These are phyloP conservation scores for Amesomyces nigricolor DNA, from an alignment of 2,329 filamentous ascomycete genomes.

Conservation along the genomic window DNA sequence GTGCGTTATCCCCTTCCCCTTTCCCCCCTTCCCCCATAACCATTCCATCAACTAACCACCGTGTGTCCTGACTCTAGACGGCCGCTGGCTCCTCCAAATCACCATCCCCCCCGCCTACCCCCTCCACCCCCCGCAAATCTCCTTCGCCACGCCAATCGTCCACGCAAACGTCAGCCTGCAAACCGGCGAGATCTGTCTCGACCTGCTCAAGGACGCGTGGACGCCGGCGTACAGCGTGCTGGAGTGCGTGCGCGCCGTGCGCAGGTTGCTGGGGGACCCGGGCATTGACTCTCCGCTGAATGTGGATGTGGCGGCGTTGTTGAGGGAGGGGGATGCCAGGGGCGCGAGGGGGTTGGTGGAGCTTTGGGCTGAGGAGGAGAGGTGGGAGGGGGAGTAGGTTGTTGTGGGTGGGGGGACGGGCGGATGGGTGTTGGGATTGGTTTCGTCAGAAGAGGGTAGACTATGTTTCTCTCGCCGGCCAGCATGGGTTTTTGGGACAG, in stretches of 20 bases:
- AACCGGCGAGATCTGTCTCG: conserved; percentile 90
- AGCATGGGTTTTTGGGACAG: not conserved
- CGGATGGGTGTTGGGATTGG: not conserved
- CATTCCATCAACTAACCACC: not conserved
- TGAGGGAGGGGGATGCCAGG: conserved; percentile 61
- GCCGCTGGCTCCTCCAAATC: conserved; percentile 79
- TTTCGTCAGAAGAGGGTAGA: too few species aligned
- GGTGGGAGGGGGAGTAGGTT: conserved; percentile 40
- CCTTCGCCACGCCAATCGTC: conserved; percentile 76
- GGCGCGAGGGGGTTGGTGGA: conserved; percentile 66
- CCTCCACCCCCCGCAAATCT: conserved; percentile 66
- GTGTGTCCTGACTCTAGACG: conserved; percentile 39
- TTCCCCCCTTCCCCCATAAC: not conserved
- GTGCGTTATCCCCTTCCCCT: conserved; percentile 32
- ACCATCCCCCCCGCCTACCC: conserved; percentile 74
- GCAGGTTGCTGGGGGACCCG: conserved; percentile 62
- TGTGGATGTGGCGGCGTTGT: conserved; percentile 67
- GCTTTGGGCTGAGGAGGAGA: conserved; percentile 57
- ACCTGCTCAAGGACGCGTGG: conserved; percentile 76
- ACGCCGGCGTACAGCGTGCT: conserved; percentile 78
- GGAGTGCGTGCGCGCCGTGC: conserved; percentile 65
- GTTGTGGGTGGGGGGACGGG: not conserved
- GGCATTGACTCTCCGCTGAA: conserved; percentile 73
- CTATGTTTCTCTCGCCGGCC: not conserved
- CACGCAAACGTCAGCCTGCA: conserved; percentile 69